Evolutionary conservation across 305 asterid species (phyloP).

Genomic region (Euphrasia arctica): DNA sequence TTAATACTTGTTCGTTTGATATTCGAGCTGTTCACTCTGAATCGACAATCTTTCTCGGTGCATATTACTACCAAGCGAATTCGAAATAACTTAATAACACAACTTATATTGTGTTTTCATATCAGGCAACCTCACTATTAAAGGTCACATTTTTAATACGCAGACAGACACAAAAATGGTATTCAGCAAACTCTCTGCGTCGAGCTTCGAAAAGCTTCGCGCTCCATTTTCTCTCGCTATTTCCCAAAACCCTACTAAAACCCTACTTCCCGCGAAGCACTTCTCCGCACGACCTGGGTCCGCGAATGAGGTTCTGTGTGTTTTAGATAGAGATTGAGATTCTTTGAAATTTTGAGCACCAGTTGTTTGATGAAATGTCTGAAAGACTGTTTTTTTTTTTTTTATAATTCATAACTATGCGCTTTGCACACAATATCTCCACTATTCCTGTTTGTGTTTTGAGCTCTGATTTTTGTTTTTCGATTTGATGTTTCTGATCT

Average conservation of each 20-base stretch:
- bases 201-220: conserved; percentile 53
- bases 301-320: background rate
- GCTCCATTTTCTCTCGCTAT: conserved; percentile 29
- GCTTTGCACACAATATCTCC: too few species aligned
- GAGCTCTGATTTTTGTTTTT: background rate
- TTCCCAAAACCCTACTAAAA: background rate
- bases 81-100: too few species aligned
- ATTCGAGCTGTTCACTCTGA: too few species aligned
- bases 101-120: too few species aligned
- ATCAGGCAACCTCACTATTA: background rate
- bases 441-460: too few species aligned
- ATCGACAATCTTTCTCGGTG: too few species aligned
- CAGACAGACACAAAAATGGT: conserved; percentile 33
- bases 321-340: background rate
- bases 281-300: background rate
- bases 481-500: background rate
- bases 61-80: too few species aligned
- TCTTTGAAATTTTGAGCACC: background rate
- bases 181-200: conserved; percentile 43
- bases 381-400: background rate
- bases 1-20: too few species aligned
- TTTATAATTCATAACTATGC: too few species aligned
- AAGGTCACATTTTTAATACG: too few species aligned
- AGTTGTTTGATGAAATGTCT: background rate
- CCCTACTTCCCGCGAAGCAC: background rate